phyloP scores from a whole-genome alignment of 73 alveolate species.

The Stentor coeruleus region DNA sequence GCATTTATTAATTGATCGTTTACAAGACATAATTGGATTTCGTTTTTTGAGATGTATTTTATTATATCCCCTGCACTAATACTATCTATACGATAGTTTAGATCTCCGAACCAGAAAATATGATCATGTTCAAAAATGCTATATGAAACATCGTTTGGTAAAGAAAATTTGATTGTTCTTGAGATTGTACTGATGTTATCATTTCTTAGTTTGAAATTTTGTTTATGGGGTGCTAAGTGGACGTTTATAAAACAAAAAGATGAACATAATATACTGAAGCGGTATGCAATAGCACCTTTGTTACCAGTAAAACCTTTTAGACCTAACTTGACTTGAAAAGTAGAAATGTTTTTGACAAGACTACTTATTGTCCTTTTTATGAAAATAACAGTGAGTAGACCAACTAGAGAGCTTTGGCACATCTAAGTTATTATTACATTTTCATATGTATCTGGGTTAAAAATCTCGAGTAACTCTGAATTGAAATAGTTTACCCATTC shows the following conservation, averaged over 20 bases:
- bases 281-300: not conserved
- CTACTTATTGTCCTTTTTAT: not conserved
- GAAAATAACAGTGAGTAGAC: not conserved
- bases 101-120: slow-evolving; percentile 8
- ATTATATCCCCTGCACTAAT: not conserved
- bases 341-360: not conserved
- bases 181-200: not conserved
- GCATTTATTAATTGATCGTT: not conserved
- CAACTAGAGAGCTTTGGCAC: not conserved
- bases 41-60: not conserved
- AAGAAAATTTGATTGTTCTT: not conserved
- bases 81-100: not conserved
- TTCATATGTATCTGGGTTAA: not conserved
- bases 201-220: not conserved
- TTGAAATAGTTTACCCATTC: not conserved
- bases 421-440: not conserved
- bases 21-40: not conserved
- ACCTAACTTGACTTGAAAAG: not conserved
- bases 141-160: not conserved
- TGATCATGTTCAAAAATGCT: not conserved
- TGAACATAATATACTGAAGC: not conserved
- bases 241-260: not conserved
- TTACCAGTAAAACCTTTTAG: slow-evolving; percentile 1
- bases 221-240: not conserved
- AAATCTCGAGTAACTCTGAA: not conserved